Base-by-base conservation (phyloP, 768 basidiomycete genomes). In the Tulasnella sp. region DNA sequence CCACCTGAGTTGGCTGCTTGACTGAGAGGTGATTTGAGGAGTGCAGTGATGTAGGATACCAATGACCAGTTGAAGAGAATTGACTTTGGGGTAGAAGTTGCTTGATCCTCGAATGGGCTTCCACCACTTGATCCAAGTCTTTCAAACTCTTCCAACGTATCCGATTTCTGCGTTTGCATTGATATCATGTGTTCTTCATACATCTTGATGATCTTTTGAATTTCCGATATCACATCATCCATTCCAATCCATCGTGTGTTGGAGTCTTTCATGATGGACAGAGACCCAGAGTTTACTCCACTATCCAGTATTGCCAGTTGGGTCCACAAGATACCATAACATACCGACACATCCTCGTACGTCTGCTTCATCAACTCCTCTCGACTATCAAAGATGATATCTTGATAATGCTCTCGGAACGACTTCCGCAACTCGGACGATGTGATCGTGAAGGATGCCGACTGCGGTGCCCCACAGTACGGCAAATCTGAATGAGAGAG, bases 261-360 rank as follows among this genome's bases (percentile, higher is more conserved):
- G 6, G 31, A 28, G 29, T 70, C 66, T 3, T 67, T 60, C 28
- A 85, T 62, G n/a, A 77, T 69, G 1, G 35, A 27, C 45, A 88
- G 65, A 3, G 83, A 77, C 10, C 82, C 79, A 29, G 78, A 64
- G 0, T 74, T 72, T 12, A 87, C 58, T 1, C 86, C 87, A 57
- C 77, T 79, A 33, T 69, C 69, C 34, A 87, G 63, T 19, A 86
- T 70, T 53, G 83, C 77, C 19, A 78, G 61, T 58, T 89, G 84
- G 1, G 68, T 74, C 72, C 77, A 80, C 5, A 87, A 65, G n/a
- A 70, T 65, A 16, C 75, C 70, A 55, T 72, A 70, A 44, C 75
- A 68, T 6, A 83, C 69, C 0, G 81, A 74, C 5, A 83, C 60
- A 58, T 88, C 85, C 67, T 91, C 87, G 57, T 76, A 78, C 22